A percentile compares a stretch with the other conserved stretches of the same genome.
Conservation (phyloP, 2,329 filamentous ascomycete genomes). For the Aspergillus caelatus region DNA sequence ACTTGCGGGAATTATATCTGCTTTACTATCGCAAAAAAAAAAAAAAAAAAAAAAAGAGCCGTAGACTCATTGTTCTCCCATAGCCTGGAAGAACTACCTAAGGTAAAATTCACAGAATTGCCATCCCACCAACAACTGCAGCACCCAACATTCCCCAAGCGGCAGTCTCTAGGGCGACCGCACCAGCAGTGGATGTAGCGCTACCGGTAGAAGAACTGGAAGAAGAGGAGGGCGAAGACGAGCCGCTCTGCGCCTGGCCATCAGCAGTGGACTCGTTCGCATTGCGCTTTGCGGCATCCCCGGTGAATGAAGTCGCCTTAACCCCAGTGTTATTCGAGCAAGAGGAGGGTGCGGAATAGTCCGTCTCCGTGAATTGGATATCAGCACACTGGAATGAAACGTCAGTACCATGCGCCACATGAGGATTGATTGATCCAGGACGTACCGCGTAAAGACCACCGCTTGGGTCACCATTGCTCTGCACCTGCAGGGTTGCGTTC, state of each 20-base stretch:
- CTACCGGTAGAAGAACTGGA: slow-evolving; percentile 12
- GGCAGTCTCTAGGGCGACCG: slow-evolving; percentile 36
- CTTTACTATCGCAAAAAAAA: too few species aligned
- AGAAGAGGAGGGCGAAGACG: slow-evolving; percentile 14
- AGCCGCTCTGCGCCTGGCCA: slow-evolving; percentile 34
- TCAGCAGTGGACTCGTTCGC: slow-evolving; percentile 48
- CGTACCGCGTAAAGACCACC: slow-evolving; percentile 68
- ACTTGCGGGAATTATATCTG: too few species aligned
- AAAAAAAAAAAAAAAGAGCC: neutral
- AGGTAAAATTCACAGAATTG: slow-evolving; percentile 30
- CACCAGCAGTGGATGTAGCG: slow-evolving; percentile 31
- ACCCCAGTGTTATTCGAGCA: slow-evolving; percentile 65
- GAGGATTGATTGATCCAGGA: slow-evolving; percentile 5
- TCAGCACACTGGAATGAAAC: slow-evolving; percentile 65
- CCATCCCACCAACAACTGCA: slow-evolving; percentile 35
- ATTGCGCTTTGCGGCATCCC: slow-evolving; percentile 39
- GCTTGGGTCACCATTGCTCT: slow-evolving; percentile 62
- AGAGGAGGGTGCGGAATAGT: slow-evolving; percentile 45
- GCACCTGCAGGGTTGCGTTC: slow-evolving; percentile 69
- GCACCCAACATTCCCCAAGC: slow-evolving; percentile 42
- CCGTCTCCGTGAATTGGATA: slow-evolving; percentile 63
- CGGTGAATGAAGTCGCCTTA: slow-evolving; percentile 47
- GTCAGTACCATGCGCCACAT: neutral
- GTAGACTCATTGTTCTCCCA: neutral
- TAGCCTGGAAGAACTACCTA: neutral